Evolutionary conservation across 768 basidiomycete genomes (phyloP).

Genomic region (Amanita pallidorosea): DNA sequence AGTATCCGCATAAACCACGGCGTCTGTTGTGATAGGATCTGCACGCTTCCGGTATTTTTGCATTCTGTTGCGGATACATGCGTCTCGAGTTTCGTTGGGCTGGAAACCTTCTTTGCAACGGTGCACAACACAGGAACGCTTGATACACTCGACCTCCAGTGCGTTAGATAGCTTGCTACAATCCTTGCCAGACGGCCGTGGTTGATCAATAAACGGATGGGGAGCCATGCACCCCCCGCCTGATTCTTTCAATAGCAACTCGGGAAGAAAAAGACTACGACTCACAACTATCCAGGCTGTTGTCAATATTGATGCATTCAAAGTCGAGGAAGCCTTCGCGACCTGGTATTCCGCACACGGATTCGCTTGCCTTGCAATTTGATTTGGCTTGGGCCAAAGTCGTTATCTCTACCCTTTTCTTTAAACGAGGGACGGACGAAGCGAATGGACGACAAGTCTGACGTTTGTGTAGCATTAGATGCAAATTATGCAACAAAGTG

Average conservation of each 20-base stretch:
- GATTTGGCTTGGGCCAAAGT: slow-evolving; percentile 20
- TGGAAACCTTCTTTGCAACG: slow-evolving; percentile 19
- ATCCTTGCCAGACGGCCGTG: slow-evolving; percentile 13
- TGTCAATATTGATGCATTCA: slow-evolving; percentile 27
- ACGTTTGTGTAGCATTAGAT: neutral
- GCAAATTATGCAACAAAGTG: neutral
- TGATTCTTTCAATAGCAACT: slow-evolving; percentile 6
- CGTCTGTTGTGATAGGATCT: slow-evolving; percentile 4
- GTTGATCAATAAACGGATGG: slow-evolving; percentile 19
- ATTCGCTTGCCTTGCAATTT: slow-evolving; percentile 17
- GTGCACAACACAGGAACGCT: slow-evolving; percentile 17
- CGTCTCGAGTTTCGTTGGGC: slow-evolving; percentile 10
- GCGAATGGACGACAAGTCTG: slow-evolving; percentile 23
- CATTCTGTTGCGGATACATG: slow-evolving; percentile 15
- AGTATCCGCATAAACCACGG: slow-evolving; percentile 9
- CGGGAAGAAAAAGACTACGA: neutral
- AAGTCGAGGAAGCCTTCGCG: slow-evolving; percentile 17
- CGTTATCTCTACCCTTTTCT: slow-evolving; percentile 11
- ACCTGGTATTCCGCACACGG: slow-evolving; percentile 28
- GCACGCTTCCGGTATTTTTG: slow-evolving; percentile 9
- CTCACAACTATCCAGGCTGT: slow-evolving; percentile 29
- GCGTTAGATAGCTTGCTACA: slow-evolving; percentile 20
- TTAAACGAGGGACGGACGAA: slow-evolving; percentile 21
- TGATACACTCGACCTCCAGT: slow-evolving; percentile 13
- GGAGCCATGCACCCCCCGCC: slow-evolving; percentile 30